phyloP scores from a whole-genome alignment of 2,329 filamentous ascomycete genomes.

The Emericellopsis cladophorae region DNA sequence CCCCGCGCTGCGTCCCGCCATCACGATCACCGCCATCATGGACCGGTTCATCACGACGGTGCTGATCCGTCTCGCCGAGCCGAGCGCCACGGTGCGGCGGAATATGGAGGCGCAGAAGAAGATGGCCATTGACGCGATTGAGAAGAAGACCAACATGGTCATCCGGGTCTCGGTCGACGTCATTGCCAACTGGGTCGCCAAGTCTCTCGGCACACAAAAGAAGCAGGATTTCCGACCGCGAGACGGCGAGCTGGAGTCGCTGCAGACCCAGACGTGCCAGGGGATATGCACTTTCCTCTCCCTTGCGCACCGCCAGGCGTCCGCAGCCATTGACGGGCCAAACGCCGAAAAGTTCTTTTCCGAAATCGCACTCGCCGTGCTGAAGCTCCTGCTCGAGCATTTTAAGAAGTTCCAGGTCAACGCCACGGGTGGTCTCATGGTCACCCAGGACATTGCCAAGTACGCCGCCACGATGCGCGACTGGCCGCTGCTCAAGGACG shows the following conservation, averaged over 20 bases:
- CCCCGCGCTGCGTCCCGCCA: constrained; percentile 63
- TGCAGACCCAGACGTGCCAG: constrained; percentile 79
- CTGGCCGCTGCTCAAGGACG: constrained; percentile 64
- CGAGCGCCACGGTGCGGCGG: constrained; percentile 79
- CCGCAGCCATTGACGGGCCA: constrained; percentile 63
- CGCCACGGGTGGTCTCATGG: constrained; percentile 85
- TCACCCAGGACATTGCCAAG: constrained; percentile 89
- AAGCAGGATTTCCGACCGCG: constrained; percentile 85
- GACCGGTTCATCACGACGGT: constrained; percentile 84
- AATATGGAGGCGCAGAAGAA: constrained; percentile 80
- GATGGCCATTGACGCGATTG: constrained; percentile 61
- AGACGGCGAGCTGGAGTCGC: constrained; percentile 65
- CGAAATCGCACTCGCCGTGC: constrained; percentile 71
- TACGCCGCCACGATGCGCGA: constrained; percentile 78
- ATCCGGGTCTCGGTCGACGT: constrained; percentile 49
- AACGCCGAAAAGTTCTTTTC: constrained; percentile 75
- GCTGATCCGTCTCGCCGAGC: constrained; percentile 76
- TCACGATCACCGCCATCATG: constrained; percentile 87
- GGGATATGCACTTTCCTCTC: constrained; percentile 70
- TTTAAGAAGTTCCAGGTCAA: constrained; percentile 92
- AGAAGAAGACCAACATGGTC: constrained; percentile 63
- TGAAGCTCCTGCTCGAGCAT: constrained; percentile 74
- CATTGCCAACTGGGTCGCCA: constrained; percentile 62
- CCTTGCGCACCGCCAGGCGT: constrained; percentile 48
- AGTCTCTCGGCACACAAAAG: constrained; percentile 63